Evolutionary conservation across 768 basidiomycete species (phyloP).

Genomic region (Butyriboletus loyo): DNA sequence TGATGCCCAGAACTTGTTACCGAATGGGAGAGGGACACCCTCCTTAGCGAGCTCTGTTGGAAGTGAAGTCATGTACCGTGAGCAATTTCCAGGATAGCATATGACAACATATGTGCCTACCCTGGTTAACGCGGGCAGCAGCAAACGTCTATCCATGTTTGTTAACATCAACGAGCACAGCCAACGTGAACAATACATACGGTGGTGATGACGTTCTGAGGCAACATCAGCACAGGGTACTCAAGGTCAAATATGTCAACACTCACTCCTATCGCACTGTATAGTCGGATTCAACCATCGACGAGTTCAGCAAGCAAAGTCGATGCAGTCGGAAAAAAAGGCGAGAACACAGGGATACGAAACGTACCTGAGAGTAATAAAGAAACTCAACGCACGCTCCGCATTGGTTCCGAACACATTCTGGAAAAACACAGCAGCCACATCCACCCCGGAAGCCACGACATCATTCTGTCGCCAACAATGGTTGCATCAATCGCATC

Average conservation of each 20-base stretch:
- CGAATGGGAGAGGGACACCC: constrained; percentile 57
- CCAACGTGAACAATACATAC: constrained; percentile 12
- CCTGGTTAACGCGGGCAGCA: constrained; percentile 52
- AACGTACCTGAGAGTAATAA: constrained; percentile 53
- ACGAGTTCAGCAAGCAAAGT: background rate
- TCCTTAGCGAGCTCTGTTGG: constrained; percentile 55
- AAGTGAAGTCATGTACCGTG: background rate
- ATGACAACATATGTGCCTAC: constrained; percentile 10
- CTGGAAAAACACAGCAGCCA: constrained; percentile 58
- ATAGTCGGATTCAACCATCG: background rate
- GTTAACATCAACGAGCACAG: background rate
- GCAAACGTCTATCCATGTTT: constrained; percentile 43
- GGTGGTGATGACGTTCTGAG: constrained; percentile 33
- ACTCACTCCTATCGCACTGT: constrained; percentile 37
- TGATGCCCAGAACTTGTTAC: constrained; percentile 58
- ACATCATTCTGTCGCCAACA: constrained; percentile 40
- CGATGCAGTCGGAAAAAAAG: background rate
- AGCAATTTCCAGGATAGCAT: background rate
- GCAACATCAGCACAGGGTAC: background rate
- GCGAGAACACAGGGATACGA: background rate
- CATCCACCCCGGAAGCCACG: constrained; percentile 45
- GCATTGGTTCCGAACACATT: constrained; percentile 56
- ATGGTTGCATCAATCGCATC: background rate
- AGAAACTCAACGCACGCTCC: constrained; percentile 52
- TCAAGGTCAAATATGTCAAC: background rate